Base-by-base conservation (phyloP, 257 asterid species). In the Scutellaria barbata region DNA sequence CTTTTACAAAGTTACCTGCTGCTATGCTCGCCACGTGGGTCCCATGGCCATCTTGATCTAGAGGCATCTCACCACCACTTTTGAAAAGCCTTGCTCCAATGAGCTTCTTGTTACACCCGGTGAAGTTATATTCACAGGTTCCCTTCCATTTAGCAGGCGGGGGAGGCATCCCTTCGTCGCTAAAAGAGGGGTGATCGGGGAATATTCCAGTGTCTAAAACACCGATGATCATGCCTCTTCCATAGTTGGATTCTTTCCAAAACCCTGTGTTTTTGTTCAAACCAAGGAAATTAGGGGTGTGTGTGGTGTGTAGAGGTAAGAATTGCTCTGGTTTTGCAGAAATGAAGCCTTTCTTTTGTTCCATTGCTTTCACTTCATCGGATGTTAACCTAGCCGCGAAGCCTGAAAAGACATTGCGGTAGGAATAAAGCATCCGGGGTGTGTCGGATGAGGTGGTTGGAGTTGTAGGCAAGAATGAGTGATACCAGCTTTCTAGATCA, bases 81-180 rank as follows among this genome's bases (percentile, higher is more conserved):
- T 71, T 47, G 9, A 82, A 80, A 11, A 70, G 66, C 33, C 90
- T 78, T 0, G 84, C 90, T 14, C 87, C 90, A 6, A 83, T 80
- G 11, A 85, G 78, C 62, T 85, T 83, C 60, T 83, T 83, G 74
- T 83, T 83, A 16, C 87, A 83, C 3, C 7, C 16, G 0, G 52
- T 11, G 10, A 68, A 57, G 8, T 40, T 67, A 1, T 77, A 30
- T 5, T 83, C 81, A 8, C 87, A 83, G 43, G 57, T 74, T 9
- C 87, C 87, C 14, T 72, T 83, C 87, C 88, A 80, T 12, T 55
- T 77, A 5, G 80, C 76, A 0, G 88, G 85, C 11, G 85, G 83
- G 5, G 81, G 76, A 2, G 81, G 80, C 73, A 80, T 39, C 3
- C 78, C 81, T 5, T 77, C 58, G 22, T 83, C 87, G 35, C 16